A percentile compares a stretch with the other conserved stretches of the same genome.
Conservation (phyloP, 2,329 filamentous ascomycete genomes). For the Talaromyces islandicus region DNA sequence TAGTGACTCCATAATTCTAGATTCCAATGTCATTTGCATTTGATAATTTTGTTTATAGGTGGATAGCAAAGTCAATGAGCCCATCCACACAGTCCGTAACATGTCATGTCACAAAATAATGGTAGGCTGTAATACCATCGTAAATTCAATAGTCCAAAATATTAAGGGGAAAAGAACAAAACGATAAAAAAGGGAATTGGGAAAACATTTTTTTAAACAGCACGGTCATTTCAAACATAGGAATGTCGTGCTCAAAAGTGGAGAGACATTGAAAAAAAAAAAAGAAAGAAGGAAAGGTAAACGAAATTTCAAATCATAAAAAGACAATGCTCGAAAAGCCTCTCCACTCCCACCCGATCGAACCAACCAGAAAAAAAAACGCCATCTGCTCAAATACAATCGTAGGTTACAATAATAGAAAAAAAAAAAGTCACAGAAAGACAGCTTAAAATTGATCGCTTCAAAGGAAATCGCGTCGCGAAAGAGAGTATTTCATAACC, state of each 20-base stretch:
- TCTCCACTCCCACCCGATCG: neutral
- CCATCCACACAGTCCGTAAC: neutral
- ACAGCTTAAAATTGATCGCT: neutral
- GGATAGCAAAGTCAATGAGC: neutral
- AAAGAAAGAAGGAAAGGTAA: too few relatives aligned
- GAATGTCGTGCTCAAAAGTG: neutral
- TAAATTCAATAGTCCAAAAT: neutral
- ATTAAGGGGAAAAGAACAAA: neutral
- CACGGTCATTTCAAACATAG: neutral
- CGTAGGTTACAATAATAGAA: neutral
- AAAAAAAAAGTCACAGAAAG: neutral
- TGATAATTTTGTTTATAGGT: neutral
- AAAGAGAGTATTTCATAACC: neutral
- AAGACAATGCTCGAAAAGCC: neutral
- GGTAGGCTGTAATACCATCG: neutral
- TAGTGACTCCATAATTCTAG: neutral
- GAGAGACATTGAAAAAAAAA: neutral
- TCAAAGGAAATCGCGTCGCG: neutral
- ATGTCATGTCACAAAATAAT: neutral
- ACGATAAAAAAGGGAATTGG: neutral
- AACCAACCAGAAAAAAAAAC: neutral
- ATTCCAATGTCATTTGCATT: neutral
- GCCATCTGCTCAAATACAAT: neutral
- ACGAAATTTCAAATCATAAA: neutral
- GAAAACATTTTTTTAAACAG: neutral